Evolutionary conservation across 805 yeast species (phyloP), one percentile per base, ranked within the genome.

Genomic region (Torulaspora maleeae): DNA sequence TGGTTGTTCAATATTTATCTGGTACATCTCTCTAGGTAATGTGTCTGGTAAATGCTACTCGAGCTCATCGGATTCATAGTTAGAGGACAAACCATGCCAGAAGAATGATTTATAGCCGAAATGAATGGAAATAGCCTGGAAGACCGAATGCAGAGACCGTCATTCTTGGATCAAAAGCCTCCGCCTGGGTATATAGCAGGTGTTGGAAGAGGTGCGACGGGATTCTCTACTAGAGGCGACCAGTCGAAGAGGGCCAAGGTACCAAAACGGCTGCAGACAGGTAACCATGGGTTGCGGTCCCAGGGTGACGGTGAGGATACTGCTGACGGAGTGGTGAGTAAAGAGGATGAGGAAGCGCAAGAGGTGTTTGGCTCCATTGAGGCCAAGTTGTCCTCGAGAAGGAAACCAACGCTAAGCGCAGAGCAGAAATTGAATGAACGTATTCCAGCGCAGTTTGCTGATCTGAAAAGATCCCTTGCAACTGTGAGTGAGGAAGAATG

Each of bases 141-240:
- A 11, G 9, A 10, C 6, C n/a, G 16, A 15, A 67, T 62, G 82
- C 78, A 77, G 25, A 62, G 79, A 45, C 76, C 75, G 49, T 69
- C 79, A 4, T 93, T 93, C 65, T 70, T 91, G 38, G 88, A 84
- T 58, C 87, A 85, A 68, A 80, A 80, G 49, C 83, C 98, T 1
- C 99, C 99, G 0, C 77, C 83, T 1, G 95, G 95, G 5, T 91
- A 91, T 60, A 77, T 89, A 33, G 84, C 98, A 3, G 99, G 99
- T 20, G 67, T 89, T 6, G 98, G 97, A 0, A 73, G 99, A 60
- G 99, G 99, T 22, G 98, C 97, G 1, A 78, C 86, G 1, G 98
- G 97, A 4, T 90, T 93, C 64, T 80, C 90, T 0, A 88, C 96
- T 0, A 76, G 88, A 47, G 87, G 93, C 1, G 95, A 84, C 50